Conservation (phyloP, 495 filamentous ascomycete genomes). For the Chaetomium tenue region DNA sequence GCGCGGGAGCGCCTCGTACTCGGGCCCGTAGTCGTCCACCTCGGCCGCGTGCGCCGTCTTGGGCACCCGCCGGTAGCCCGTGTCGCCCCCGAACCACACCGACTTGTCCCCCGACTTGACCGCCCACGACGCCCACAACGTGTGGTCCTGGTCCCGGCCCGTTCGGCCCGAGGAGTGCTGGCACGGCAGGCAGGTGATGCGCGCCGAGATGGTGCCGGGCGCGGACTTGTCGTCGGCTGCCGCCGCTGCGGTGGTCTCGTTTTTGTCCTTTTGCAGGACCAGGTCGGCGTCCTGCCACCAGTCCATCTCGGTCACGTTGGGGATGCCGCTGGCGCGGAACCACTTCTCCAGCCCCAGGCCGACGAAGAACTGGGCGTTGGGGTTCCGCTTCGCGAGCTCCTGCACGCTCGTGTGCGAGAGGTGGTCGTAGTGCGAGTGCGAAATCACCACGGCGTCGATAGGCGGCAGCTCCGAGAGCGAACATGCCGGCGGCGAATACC, state of each 20-base stretch:
- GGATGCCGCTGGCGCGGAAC: constrained; percentile 68
- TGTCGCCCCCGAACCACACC: constrained; percentile 75
- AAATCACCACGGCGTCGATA: constrained; percentile 88
- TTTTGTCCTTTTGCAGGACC: constrained; percentile 46
- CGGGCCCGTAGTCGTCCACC: constrained; percentile 70
- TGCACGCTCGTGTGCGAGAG: constrained; percentile 71
- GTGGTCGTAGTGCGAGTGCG: constrained; percentile 94
- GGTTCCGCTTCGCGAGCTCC: constrained; percentile 67
- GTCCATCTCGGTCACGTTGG: constrained; percentile 82
- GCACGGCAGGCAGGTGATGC: constrained; percentile 76
- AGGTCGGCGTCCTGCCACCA: constrained; percentile 92
- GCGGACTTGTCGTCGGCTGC: constrained; percentile 8
- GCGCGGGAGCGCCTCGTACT: constrained; percentile 63
- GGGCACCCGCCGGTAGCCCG: constrained; percentile 82
- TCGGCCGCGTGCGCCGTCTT: constrained; percentile 53
- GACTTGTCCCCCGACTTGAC: constrained; percentile 71
- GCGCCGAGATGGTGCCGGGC: constrained; percentile 61
- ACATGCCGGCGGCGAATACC: constrained; percentile 79
- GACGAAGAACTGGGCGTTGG: constrained; percentile 83
- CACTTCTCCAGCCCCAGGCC: constrained; percentile 84
- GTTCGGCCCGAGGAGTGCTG: constrained; percentile 77
- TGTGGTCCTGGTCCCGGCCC: constrained; percentile 64
- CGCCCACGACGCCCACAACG: constrained; percentile 87
- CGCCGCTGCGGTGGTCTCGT: constrained; percentile 8
- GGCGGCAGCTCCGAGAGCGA: constrained; percentile 73